Evolutionary conservation across 2,329 filamentous ascomycete genomes (phyloP), one percentile per base, ranked within the genome.

Genomic region (Fusarium bulbicola): DNA sequence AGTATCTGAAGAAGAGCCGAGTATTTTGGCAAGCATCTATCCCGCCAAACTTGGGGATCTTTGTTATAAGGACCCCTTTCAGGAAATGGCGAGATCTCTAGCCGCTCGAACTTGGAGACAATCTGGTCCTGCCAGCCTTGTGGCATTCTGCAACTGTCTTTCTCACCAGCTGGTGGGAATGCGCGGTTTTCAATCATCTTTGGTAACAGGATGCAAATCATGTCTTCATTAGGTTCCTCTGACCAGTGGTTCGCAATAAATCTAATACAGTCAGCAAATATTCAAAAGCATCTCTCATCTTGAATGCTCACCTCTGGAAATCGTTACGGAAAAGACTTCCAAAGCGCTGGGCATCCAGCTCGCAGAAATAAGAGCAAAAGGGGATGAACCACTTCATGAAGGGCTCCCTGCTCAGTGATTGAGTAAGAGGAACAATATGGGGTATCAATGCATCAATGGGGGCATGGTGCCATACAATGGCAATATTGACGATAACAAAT

Each of bases 331-430:
- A 87, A n/a, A 98, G 85, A 72, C 90, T 91, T 60, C 91, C 89
- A 79, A 98, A 99, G 43, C 93, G 89, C 59, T 92, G 89, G 4
- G 87, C 80, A 50, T 95, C 91, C 40, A 97, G 85, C 60, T 94
- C 89, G 1, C 93, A 92, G 74, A 96, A 91, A 59, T 93, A 91
- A 20, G 92, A 92, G 81, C 94, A 98, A 81, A 98, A 97, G 0
- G 91, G 88, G 47, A 98, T 87, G 80, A 97, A 98, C 85, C 91
- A 92, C 58, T 83, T 83, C 77, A 92, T 89, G 76, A 95, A 87
- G 2, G 87, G 87, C 49, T 92, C 90, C 58, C 88, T 88, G 7
- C 89, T 90, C 53, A 97, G 83, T 7, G 85, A 84, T 39, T 92
- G 89, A 79, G 90, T 88, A 50, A 97, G 86, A 7, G 89, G 82